Conservation (phyloP, 768 basidiomycete species). For the Calocybe cyanea region DNA sequence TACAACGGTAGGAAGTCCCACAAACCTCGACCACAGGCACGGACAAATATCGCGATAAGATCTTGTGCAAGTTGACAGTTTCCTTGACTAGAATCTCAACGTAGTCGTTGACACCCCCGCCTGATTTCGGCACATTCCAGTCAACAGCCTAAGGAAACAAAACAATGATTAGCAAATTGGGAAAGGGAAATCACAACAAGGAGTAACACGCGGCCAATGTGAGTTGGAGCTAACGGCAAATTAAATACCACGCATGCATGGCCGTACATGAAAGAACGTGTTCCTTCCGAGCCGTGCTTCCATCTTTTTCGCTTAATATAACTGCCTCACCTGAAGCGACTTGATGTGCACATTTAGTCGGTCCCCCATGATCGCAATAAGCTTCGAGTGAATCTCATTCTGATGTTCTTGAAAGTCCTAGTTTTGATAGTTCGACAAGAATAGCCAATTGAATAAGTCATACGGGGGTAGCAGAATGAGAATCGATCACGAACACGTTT, state of each 20-base stretch:
- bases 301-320: constrained; percentile 5
- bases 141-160: constrained; percentile 54
- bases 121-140: constrained; percentile 66
- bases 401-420: constrained; percentile 99
- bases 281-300: constrained; percentile 1
- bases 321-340: constrained; percentile 60
- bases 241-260: background rate
- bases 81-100: constrained; percentile 94
- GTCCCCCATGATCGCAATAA: constrained; percentile 98
- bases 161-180: background rate
- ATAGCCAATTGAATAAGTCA: background rate
- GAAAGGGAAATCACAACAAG: background rate
- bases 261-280: background rate
- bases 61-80: constrained; percentile 92
- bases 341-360: constrained; percentile 82
- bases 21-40: constrained; percentile 78
- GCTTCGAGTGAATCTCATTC: constrained; percentile 96
- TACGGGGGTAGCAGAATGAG: background rate
- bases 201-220: constrained; percentile 1
- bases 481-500: constrained; percentile 64
- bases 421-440: constrained; percentile 6
- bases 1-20: constrained; percentile 6
- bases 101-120: constrained; percentile 76
- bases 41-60: constrained; percentile 86
- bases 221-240: background rate